A percentile compares a stretch with the other conserved stretches of the same genome.
These are phyloP conservation scores for Coemansia sp. DNA, from an alignment of 192 early-diverging fungal species.

Conservation along the genomic window DNA sequence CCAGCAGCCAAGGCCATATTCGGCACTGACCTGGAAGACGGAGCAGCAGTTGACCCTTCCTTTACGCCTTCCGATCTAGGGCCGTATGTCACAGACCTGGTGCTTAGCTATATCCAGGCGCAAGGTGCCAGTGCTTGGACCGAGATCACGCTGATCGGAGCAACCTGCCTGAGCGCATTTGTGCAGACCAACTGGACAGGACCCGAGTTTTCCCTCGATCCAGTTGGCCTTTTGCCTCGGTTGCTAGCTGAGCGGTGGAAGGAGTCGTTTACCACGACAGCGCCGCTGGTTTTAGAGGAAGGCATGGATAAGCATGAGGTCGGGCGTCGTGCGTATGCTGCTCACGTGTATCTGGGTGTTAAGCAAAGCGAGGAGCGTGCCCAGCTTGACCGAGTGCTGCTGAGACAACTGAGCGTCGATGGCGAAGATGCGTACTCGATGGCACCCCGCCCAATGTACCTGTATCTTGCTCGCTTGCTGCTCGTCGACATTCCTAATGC, in stretches of 20 bases:
- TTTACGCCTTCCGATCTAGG: slow-evolving; percentile 51
- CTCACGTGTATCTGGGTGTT: slow-evolving; percentile 46
- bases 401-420: slow-evolving; percentile 68
- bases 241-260: slow-evolving; percentile 23
- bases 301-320: slow-evolving; percentile 48
- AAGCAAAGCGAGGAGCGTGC: slow-evolving; percentile 39
- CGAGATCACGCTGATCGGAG: slow-evolving; percentile 58
- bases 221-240: slow-evolving; percentile 61
- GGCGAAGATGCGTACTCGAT: slow-evolving; percentile 87
- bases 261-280: slow-evolving; percentile 34
- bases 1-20: slow-evolving; percentile 52
- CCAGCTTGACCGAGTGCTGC: slow-evolving; percentile 28
- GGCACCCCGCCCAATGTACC: slow-evolving; percentile 66
- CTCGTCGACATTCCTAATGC: slow-evolving; percentile 60
- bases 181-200: slow-evolving; percentile 91
- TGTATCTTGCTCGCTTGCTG: slow-evolving; percentile 68
- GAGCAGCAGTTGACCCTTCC: slow-evolving; percentile 15
- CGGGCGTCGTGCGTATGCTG: slow-evolving; percentile 44
- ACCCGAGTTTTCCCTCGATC: slow-evolving; percentile 67
- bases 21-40: slow-evolving; percentile 51
- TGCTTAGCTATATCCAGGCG: slow-evolving; percentile 10
- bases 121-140: slow-evolving; percentile 21
- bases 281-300: slow-evolving; percentile 40
- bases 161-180: slow-evolving; percentile 79
- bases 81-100: slow-evolving; percentile 31